A percentile compares a stretch with the other conserved stretches of the same genome.
These are phyloP conservation scores for Acanthamoeba triangularis DNA, from an alignment of 208 protist genomes.

Conservation along the genomic window DNA sequence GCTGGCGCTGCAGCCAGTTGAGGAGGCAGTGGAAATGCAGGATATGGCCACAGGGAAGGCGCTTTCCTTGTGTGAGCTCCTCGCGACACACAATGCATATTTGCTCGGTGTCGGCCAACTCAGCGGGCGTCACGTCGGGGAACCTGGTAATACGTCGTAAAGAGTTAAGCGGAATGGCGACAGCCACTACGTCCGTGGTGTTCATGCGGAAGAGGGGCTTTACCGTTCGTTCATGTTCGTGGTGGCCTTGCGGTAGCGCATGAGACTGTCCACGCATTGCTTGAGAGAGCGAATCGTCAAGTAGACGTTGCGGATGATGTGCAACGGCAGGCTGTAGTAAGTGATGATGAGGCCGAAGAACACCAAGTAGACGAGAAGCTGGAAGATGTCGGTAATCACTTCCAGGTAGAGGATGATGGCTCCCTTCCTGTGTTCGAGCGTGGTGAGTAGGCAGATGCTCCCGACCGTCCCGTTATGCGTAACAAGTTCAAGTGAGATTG, in stretches of 20 bases:
- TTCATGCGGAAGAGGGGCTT: not conserved
- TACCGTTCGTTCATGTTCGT: slow-evolving; percentile 18
- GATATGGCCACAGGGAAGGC: slow-evolving; percentile 84
- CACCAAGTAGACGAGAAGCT: slow-evolving; percentile 53
- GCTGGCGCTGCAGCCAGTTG: slow-evolving; percentile 42
- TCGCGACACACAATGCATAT: slow-evolving; percentile 87
- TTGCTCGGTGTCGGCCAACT: slow-evolving; percentile 77
- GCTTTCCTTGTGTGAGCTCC: slow-evolving; percentile 79
- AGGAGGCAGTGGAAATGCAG: slow-evolving; percentile 87
- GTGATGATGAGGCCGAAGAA: slow-evolving; percentile 67
- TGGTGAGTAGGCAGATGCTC: not conserved
- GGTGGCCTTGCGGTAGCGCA: slow-evolving; percentile 62
- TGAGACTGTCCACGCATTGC: slow-evolving; percentile 26
- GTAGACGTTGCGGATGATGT: slow-evolving; percentile 74
- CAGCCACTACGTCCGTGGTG: not conserved
- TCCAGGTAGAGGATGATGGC: slow-evolving; percentile 75
- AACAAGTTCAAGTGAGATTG: not conserved
- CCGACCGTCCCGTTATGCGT: not conserved
- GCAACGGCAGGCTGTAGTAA: slow-evolving; percentile 58
- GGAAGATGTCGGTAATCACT: slow-evolving; percentile 48
- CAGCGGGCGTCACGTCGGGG: slow-evolving; percentile 80
- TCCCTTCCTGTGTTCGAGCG: not conserved
- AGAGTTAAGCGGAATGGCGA: not conserved
- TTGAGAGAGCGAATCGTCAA: slow-evolving; percentile 42
- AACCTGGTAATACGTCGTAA: slow-evolving; percentile 14